Evolutionary conservation across 2,329 filamentous ascomycete species (phyloP).

Genomic region (Aschersonia sp.): DNA sequence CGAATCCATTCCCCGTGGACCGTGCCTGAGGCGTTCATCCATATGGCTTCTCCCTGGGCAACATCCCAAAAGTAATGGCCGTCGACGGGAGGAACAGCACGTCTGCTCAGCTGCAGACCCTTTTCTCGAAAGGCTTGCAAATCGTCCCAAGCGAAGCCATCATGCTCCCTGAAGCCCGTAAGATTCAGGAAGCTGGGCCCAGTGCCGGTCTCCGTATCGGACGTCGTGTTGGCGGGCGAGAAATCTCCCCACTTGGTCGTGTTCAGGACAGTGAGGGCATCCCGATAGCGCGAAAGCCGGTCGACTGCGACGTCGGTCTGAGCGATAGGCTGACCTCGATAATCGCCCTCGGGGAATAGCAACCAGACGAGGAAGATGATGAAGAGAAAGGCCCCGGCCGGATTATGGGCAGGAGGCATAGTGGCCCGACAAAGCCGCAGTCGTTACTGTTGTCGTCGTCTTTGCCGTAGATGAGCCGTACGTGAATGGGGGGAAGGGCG

Average conservation of each 20-base stretch:
- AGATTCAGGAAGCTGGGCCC: constrained; percentile 46
- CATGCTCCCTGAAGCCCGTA: constrained; percentile 59
- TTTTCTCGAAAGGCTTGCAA: constrained; percentile 50
- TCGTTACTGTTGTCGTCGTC: not conserved
- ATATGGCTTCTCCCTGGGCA: constrained; percentile 34
- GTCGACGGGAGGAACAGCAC: constrained; percentile 29
- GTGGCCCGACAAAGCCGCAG: constrained; percentile 1
- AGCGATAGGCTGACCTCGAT: constrained; percentile 15
- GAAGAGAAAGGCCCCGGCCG: constrained; percentile 14
- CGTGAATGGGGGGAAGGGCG: not conserved
- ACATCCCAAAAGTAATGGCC: constrained; percentile 25
- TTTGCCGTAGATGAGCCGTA: not conserved
- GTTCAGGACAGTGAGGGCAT: constrained; percentile 39
- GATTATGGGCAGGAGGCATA: constrained; percentile 32
- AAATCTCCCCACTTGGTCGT: constrained; percentile 47
- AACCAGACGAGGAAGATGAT: constrained; percentile 24
- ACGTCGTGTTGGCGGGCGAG: constrained; percentile 21
- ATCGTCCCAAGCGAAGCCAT: constrained; percentile 67
- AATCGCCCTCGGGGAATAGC: constrained; percentile 21
- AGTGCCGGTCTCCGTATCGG: constrained; percentile 9
- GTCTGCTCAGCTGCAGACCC: constrained; percentile 45
- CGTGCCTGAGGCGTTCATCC: constrained; percentile 65
- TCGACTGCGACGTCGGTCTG: constrained; percentile 22
- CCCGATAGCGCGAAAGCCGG: constrained; percentile 35
- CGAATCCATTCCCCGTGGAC: constrained; percentile 65